phyloP scores from a whole-genome alignment of 306 rosid genomes.

The Quercus parvula region DNA sequence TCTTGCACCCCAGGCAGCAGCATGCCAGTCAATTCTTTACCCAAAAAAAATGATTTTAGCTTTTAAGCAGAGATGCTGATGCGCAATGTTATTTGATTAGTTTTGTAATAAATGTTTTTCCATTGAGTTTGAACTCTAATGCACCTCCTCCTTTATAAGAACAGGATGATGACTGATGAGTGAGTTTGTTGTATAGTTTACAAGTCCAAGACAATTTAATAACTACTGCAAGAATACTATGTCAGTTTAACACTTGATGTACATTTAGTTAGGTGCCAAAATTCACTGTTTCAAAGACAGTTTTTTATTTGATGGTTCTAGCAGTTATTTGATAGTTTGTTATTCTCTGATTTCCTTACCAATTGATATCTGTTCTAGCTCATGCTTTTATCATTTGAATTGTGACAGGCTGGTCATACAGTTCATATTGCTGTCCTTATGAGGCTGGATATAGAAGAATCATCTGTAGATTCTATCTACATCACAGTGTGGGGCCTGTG shows the following conservation, averaged over 20 bases:
- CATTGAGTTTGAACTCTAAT: too few relatives aligned
- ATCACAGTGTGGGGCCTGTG: conserved; percentile 50
- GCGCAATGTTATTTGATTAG: neutral
- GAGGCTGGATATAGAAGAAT: conserved; percentile 87
- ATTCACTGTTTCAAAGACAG: too few relatives aligned
- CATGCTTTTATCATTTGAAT: conserved; percentile 15
- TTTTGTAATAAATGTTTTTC: too few relatives aligned
- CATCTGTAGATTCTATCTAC: conserved; percentile 59
- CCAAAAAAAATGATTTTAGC: neutral
- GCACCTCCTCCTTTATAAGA: too few relatives aligned
- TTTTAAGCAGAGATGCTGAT: neutral
- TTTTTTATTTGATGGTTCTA: neutral
- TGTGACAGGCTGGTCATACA: conserved; percentile 74
- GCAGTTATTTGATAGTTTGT: neutral
- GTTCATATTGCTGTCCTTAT: conserved; percentile 85
- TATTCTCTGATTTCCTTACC: neutral
- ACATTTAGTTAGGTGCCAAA: too few relatives aligned
- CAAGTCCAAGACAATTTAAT: too few relatives aligned
- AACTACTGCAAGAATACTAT: too few relatives aligned
- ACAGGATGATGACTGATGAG: too few relatives aligned
- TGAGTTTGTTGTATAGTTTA: too few relatives aligned
- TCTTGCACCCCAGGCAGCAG: neutral
- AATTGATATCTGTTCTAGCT: conserved; percentile 3
- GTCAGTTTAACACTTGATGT: too few relatives aligned
- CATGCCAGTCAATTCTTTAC: neutral